Evolutionary conservation across 2,329 filamentous ascomycete species (phyloP).

Genomic region (Beauveria sp.): DNA sequence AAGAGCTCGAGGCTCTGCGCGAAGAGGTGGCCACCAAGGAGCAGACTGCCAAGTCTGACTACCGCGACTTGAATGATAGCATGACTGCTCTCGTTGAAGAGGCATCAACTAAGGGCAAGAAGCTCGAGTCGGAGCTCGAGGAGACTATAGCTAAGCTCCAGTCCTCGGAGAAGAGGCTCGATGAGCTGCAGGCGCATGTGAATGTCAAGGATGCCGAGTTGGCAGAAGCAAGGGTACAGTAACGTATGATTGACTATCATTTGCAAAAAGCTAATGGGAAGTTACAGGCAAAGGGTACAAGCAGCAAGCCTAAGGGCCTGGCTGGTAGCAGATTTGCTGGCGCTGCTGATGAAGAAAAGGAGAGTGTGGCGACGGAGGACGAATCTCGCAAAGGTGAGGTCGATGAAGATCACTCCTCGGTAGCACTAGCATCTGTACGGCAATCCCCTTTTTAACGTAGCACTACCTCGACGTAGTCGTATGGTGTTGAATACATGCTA

Average conservation of each 20-base stretch:
- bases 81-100: slow-evolving; percentile 55
- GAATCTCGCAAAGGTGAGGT: slow-evolving; percentile 50
- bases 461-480: slow-evolving; percentile 9
- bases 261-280: neutral
- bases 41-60: slow-evolving; percentile 52
- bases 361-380: slow-evolving; percentile 25
- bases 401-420: slow-evolving; percentile 54
- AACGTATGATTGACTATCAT: too few species aligned
- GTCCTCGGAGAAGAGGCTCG: slow-evolving; percentile 40
- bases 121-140: slow-evolving; percentile 41
- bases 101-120: slow-evolving; percentile 46
- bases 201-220: slow-evolving; percentile 59
- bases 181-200: slow-evolving; percentile 45
- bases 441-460: slow-evolving; percentile 38
- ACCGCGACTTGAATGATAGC: slow-evolving; percentile 56
- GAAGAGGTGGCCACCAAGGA: slow-evolving; percentile 42
- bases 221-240: slow-evolving; percentile 49
- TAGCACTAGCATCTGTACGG: slow-evolving; percentile 61
- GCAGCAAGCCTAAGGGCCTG: slow-evolving; percentile 41
- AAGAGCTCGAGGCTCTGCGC: slow-evolving; percentile 46
- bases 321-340: slow-evolving; percentile 47
- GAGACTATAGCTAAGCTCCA: slow-evolving; percentile 36
- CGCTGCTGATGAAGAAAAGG: slow-evolving; percentile 26
- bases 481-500: slow-evolving; percentile 11
- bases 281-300: slow-evolving; percentile 36